Conservation (phyloP, 352 stramenopile genomes). For the Elongisporangium undulatum region DNA sequence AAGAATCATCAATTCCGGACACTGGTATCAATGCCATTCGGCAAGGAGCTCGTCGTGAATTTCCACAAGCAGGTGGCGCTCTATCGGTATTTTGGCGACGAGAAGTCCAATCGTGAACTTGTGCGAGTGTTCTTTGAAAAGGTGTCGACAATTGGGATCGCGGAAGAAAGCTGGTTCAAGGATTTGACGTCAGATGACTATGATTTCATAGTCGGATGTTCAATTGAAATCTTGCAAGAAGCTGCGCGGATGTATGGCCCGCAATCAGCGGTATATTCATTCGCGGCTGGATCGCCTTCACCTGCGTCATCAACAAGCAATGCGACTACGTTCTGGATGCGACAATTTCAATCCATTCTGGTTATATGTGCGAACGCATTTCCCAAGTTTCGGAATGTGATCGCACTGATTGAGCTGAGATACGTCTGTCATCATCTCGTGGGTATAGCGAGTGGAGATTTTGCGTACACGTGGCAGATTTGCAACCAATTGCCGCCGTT, state of each 20-base stretch:
- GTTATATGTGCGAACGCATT: conserved; percentile 65
- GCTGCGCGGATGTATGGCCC: conserved; percentile 66
- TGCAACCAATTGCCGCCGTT: conserved; percentile 58
- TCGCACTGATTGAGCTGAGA: conserved; percentile 72
- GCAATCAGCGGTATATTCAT: conserved; percentile 29
- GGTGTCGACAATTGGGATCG: conserved; percentile 62
- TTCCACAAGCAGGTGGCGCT: conserved; percentile 74
- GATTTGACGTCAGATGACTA: conserved; percentile 34
- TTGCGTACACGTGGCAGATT: conserved; percentile 75
- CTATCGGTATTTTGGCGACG: conserved; percentile 62
- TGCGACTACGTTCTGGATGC: conserved; percentile 71
- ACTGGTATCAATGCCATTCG: conserved; percentile 67
- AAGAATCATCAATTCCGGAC: conserved; percentile 72
- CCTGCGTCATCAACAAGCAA: conserved; percentile 30
- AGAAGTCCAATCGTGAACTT: conserved; percentile 69
- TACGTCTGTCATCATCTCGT: conserved; percentile 82
- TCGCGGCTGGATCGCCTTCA: conserved; percentile 15
- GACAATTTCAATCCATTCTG: conserved; percentile 74
- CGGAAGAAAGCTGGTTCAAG: conserved; percentile 53
- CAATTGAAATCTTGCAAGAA: conserved; percentile 74
- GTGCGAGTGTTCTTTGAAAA: conserved; percentile 81
- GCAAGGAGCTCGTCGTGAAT: conserved; percentile 48
- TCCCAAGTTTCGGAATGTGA: conserved; percentile 52
- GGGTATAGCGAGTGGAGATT: conserved; percentile 48
- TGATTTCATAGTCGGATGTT: conserved; percentile 49